Evolutionary conservation across 2,329 filamentous ascomycete species (phyloP).

Genomic region (Lasiodiplodia gonubiensis): DNA sequence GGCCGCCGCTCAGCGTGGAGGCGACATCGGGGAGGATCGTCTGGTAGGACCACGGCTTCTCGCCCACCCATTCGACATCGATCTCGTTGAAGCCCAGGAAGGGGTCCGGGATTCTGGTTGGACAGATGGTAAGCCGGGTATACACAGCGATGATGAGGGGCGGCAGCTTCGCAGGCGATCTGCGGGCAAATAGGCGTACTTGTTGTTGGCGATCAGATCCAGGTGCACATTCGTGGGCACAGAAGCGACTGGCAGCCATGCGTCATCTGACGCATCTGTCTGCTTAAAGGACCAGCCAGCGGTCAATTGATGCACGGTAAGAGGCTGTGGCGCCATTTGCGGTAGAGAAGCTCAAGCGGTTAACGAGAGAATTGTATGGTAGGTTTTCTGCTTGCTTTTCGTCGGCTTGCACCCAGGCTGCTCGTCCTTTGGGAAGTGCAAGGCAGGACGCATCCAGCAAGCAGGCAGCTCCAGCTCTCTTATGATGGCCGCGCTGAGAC

Average conservation of each 20-base stretch:
- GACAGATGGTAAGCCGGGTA: slow-evolving; percentile 5
- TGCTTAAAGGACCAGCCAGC: slow-evolving; percentile 55
- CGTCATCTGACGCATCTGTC: slow-evolving; percentile 44
- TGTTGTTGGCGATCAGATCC: slow-evolving; percentile 54
- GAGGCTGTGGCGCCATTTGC: slow-evolving; percentile 30
- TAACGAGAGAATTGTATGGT: slow-evolving; percentile 2
- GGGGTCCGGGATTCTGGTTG: slow-evolving; percentile 54
- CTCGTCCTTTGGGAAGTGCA: slow-evolving; percentile 2
- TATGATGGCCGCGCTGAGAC: slow-evolving; percentile 29
- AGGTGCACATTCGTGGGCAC: slow-evolving; percentile 57
- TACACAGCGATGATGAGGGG: not conserved
- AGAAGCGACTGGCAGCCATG: slow-evolving; percentile 52
- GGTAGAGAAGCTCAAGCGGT: slow-evolving; percentile 9
- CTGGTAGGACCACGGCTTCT: slow-evolving; percentile 56
- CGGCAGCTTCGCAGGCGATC: not conserved
- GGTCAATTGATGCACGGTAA: slow-evolving; percentile 41
- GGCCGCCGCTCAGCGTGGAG: slow-evolving; percentile 35
- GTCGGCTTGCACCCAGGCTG: slow-evolving; percentile 9
- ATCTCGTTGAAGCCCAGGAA: slow-evolving; percentile 59
- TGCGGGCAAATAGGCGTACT: slow-evolving; percentile 41
- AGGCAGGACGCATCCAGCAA: not conserved
- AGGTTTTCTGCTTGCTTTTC: not conserved
- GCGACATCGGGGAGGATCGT: slow-evolving; percentile 46
- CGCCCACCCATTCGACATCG: slow-evolving; percentile 56
- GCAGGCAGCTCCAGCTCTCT: slow-evolving; percentile 13